Evolutionary conservation across 176 grass and related monocot genomes (phyloP).

Genomic region (Poa pratensis): DNA sequence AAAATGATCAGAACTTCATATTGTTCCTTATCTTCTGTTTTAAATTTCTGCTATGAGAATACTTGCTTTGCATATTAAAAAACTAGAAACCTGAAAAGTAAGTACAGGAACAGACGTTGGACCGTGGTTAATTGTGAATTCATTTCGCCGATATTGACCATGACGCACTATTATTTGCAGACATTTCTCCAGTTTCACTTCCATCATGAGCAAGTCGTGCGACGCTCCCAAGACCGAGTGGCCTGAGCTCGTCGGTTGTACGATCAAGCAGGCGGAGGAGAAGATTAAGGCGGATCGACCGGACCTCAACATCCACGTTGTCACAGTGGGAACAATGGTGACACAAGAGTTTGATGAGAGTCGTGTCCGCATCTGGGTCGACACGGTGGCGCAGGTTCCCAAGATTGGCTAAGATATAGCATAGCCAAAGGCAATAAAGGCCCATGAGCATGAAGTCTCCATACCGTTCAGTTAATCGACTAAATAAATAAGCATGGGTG

Average conservation of each 20-base stretch:
- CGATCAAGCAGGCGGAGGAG: constrained; percentile 29
- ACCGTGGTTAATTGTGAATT: neutral
- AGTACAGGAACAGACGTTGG: neutral
- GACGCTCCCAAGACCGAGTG: constrained; percentile 35
- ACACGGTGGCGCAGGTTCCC: constrained; percentile 19
- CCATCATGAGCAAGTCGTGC: constrained; percentile 23
- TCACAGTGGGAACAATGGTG: neutral
- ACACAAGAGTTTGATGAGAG: fast-evolving
- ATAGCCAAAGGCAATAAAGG: neutral
- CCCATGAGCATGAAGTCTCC: neutral
- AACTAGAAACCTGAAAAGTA: neutral
- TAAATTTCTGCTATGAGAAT: neutral
- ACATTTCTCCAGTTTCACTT: neutral
- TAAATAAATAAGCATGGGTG: neutral
- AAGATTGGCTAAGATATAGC: constrained; percentile 32
- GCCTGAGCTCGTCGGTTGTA: constrained; percentile 22
- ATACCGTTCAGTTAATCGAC: neutral
- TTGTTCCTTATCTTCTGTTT: neutral
- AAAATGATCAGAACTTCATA: neutral
- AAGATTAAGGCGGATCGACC: constrained; percentile 45
- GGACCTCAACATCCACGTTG: neutral
- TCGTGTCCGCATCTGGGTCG: constrained; percentile 23
- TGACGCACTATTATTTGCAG: neutral
- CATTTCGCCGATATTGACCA: neutral
- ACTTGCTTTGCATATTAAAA: neutral